Percentiles rank a stretch among this genome's conserved stretches.
phyloP scores from a whole-genome alignment of 805 yeast species.

The Wickerhamiella australiensis region DNA sequence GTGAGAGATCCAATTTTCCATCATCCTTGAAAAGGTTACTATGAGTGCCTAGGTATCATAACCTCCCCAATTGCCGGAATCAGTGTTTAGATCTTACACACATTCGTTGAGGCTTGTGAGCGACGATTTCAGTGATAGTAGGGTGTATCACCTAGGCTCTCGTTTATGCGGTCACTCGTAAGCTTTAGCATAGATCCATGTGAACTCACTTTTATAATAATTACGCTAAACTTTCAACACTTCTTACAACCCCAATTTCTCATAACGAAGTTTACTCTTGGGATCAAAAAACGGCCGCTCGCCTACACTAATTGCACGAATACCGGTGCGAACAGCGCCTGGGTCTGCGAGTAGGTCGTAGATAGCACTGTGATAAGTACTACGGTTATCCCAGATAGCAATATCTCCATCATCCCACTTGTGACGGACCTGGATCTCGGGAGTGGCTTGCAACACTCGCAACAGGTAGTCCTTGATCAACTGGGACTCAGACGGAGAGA shows the following conservation, averaged over 20 bases:
- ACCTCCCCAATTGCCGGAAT: too few species aligned
- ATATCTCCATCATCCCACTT: conserved; percentile 43
- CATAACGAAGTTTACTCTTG: conserved; percentile 21
- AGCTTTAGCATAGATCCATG: too few species aligned
- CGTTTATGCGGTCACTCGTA: too few species aligned
- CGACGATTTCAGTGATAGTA: too few species aligned
- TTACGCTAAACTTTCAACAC: too few species aligned
- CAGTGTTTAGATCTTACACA: too few species aligned
- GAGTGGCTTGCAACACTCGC: conserved; percentile 12
- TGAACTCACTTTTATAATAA: too few species aligned
- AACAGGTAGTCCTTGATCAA: conserved; percentile 34
- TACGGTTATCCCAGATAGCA: conserved; percentile 51
- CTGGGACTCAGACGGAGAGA: conserved; percentile 38
- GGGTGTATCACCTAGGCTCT: too few species aligned
- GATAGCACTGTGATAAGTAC: conserved; percentile 40
- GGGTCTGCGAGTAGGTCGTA: conserved; percentile 12
- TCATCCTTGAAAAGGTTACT: too few species aligned
- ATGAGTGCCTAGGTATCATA: too few species aligned
- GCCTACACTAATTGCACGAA: conserved; percentile 20
- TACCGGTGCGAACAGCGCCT: conserved; percentile 17
- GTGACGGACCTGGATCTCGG: conserved; percentile 28
- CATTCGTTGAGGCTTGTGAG: too few species aligned
- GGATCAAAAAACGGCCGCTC: conserved; percentile 21
- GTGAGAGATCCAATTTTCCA: too few species aligned
- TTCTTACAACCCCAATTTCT: conserved; percentile 14